Conservation (phyloP, 2,329 filamentous ascomycete species). For the Cyphellophora attinorum region DNA sequence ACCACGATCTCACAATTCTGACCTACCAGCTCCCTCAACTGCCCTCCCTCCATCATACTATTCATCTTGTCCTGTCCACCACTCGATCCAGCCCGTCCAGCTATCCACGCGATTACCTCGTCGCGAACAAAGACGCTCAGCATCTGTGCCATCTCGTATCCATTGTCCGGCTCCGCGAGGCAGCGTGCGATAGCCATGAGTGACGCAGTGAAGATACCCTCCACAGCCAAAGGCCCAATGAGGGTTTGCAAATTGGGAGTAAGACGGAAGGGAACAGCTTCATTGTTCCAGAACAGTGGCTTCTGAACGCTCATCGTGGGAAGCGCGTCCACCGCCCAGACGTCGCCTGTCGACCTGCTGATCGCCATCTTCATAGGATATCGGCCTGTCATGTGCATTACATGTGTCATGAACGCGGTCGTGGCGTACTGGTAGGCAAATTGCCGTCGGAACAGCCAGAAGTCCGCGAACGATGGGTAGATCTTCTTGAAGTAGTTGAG, state of each 20-base stretch:
- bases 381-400: slow-evolving; percentile 92
- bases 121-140: slow-evolving; percentile 91
- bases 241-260: slow-evolving; percentile 93
- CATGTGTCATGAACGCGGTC: slow-evolving; percentile 96
- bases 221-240: slow-evolving; percentile 90
- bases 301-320: slow-evolving; percentile 76
- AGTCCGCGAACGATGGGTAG: slow-evolving; percentile 83
- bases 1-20: slow-evolving; percentile 85
- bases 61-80: slow-evolving; percentile 3
- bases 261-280: slow-evolving; percentile 92
- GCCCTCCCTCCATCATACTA: slow-evolving; percentile 51
- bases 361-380: slow-evolving; percentile 96
- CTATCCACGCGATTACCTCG: slow-evolving; percentile 97
- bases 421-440: slow-evolving; percentile 94
- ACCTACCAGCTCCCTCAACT: slow-evolving; percentile 70
- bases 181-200: slow-evolving; percentile 95
- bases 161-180: slow-evolving; percentile 68
- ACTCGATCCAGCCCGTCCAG: slow-evolving; percentile 35
- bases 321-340: slow-evolving; percentile 93
- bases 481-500: slow-evolving; percentile 82
- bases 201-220: slow-evolving; percentile 90
- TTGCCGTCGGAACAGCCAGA: slow-evolving; percentile 96
- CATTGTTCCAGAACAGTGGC: slow-evolving; percentile 87
- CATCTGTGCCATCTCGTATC: slow-evolving; percentile 79
- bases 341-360: slow-evolving; percentile 74